Evolutionary conservation across 345 rosid genomes (phyloP), one percentile per base, ranked within the genome.

Genomic region (Rhodamnia rubescens): DNA sequence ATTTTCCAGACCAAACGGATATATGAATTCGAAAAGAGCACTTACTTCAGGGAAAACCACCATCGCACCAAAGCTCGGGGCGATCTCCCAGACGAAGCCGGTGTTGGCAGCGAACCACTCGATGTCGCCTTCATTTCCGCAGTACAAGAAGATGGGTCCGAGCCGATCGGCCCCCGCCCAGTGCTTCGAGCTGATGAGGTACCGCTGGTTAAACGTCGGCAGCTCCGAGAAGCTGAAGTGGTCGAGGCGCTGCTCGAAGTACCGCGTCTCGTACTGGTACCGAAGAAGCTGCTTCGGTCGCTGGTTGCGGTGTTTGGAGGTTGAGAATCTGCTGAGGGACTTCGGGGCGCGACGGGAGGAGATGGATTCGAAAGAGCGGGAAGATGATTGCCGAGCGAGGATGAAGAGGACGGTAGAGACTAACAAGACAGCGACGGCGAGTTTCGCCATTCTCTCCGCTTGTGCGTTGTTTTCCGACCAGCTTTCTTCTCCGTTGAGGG

Each of bases 111-210:
- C 97, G 89, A 95, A 95, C 98, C 98, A 95, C 52, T 90, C 95
- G 85, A 95, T 95, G 84, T 94, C 94, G 50, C 97, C 98, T 85
- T 95, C 98, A 89, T 95, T 94, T 51, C 98, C 97, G 84, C 97
- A 95, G 90, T 95, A 95, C 83, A 95, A 89, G 89, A 95, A 95
- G 91, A 95, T 95, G 84, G 98, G 98, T 12, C 88, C 97, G 61
- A 85, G 86, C 11, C 90, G 83, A 52, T 87, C 83, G 84, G 96
- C 90, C 24, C 97, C 97, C 47, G 84, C 50, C 97, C 97, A 95
- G 88, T 93, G 90, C 24, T 92, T 94, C 85, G 94, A 84, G 89
- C 87, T 93, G 53, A 95, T 90, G 58, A 95, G 94, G 90, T 93
- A 95, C 10, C 98, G 91, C 82, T 93, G 96, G 74, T 87, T 85